phyloP scores from a whole-genome alignment of 495 filamentous ascomycete genomes.

The Aspergillus sclerotiicarbonarius region DNA sequence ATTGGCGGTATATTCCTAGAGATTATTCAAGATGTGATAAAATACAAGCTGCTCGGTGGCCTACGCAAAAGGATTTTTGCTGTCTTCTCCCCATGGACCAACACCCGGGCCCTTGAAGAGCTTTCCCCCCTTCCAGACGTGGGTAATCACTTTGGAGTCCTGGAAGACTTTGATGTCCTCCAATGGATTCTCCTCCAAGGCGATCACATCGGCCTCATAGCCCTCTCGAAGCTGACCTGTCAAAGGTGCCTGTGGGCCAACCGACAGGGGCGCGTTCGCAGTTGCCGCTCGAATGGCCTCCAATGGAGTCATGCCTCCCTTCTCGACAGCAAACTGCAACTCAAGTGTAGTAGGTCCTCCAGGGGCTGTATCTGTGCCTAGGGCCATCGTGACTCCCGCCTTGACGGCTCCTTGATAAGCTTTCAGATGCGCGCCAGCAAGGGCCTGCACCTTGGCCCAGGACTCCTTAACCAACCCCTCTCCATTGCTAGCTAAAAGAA shows the following conservation, averaged over 20 bases:
- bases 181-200: not conserved
- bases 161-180: not conserved
- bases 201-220: not conserved
- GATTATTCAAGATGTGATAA: no score
- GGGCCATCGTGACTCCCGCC: not conserved
- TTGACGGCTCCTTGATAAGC: slow-evolving; percentile 2
- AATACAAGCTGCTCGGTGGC: no score
- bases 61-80: not conserved
- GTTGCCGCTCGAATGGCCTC: not conserved
- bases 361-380: not conserved
- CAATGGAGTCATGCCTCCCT: not conserved
- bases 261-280: not conserved
- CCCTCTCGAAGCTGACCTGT: slow-evolving; percentile 1
- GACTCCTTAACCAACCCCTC: slow-evolving; percentile 1
- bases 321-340: slow-evolving; percentile 1
- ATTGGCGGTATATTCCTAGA: no score
- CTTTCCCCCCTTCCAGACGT: not conserved
- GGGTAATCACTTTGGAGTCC: not conserved
- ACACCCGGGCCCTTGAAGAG: not conserved
- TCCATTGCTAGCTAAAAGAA: not conserved
- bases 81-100: not conserved
- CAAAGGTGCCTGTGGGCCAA: not conserved
- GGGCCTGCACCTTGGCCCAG: not conserved
- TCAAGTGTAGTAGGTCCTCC: not conserved
- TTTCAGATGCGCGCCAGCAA: not conserved